Conservation (phyloP, 345 rosid genomes). For the Euclidium syriacum region DNA sequence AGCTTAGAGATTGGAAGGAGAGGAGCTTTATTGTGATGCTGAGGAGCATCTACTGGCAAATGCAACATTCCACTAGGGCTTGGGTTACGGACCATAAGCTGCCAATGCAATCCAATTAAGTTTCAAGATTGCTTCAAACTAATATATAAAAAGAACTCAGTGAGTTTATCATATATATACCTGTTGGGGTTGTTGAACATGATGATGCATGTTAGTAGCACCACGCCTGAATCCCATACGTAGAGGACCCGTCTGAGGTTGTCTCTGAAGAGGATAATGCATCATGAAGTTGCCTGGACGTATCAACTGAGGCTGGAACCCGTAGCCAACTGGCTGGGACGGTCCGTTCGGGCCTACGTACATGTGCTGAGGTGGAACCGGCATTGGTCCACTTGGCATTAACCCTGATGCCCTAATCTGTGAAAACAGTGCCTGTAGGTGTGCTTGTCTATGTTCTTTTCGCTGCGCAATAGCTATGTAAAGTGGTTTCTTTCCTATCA, state of each 20-base stretch:
- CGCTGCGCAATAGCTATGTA: conserved; percentile 71
- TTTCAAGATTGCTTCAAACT: background rate
- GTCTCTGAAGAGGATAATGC: conserved; percentile 54
- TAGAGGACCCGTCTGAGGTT: conserved; percentile 46
- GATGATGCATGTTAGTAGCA: conserved; percentile 34
- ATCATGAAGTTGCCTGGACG: conserved; percentile 24
- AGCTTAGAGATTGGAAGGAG: conserved; percentile 38
- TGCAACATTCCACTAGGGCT: conserved; percentile 41
- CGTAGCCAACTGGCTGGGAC: conserved; percentile 46
- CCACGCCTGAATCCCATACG: conserved; percentile 39
- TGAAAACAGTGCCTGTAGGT: conserved; percentile 34
- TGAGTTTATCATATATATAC: background rate
- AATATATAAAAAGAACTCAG: background rate
- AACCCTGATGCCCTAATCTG: conserved; percentile 9
- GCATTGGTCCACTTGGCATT: conserved; percentile 8
- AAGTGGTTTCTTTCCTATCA: conserved; percentile 57
- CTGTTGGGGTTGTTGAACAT: conserved; percentile 15
- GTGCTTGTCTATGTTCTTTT: conserved; percentile 62
- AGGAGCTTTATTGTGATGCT: background rate
- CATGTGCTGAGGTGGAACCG: conserved; percentile 4
- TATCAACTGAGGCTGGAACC: conserved; percentile 43
- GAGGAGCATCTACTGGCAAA: conserved; percentile 29
- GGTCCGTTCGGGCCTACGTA: conserved; percentile 28
- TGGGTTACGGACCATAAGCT: conserved; percentile 38
- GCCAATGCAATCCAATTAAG: background rate